Percentiles rank a stretch among this genome's conserved stretches.
Evolutionary conservation across 1,284 basidiomycete species (phyloP).

Genomic region (Austroboletus niveus): DNA sequence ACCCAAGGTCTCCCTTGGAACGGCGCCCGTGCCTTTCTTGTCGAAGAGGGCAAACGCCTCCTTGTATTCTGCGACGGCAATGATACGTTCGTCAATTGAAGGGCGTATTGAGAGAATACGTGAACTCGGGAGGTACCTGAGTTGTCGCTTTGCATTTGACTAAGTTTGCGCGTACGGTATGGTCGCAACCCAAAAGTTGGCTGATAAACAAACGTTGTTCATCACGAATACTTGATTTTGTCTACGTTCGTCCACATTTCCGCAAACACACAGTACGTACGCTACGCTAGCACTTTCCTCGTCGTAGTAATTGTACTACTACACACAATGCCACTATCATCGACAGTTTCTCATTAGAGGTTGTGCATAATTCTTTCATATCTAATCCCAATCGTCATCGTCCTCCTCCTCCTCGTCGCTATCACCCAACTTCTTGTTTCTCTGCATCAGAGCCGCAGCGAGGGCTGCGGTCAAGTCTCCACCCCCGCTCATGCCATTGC

Average conservation of each 20-base stretch:
- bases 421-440: conserved; percentile 90
- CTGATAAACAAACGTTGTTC: no score
- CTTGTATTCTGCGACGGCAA: conserved; percentile 71
- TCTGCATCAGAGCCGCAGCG: conserved; percentile 35
- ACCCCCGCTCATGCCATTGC: conserved; percentile 33
- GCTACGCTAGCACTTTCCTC: no score
- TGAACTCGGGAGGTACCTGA: conserved; percentile 9
- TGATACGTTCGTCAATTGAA: conserved; percentile 4
- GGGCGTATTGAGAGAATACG: background rate
- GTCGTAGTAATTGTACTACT: no score
- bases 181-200: no score
- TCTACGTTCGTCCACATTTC: no score
- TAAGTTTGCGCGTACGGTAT: no score
- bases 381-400: conserved; percentile 77
- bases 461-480: conserved; percentile 47
- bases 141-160: conserved; percentile 19
- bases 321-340: no score
- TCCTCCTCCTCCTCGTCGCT: conserved; percentile 90
- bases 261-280: no score
- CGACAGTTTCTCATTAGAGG: no score
- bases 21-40: conserved; percentile 89
- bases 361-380: background rate
- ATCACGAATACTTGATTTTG: no score
- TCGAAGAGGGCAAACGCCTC: conserved; percentile 98
- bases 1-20: conserved; percentile 85